These are phyloP conservation scores for Diplosphaera chodatii DNA, from an alignment of 139 green algal species.

Conservation along the genomic window DNA sequence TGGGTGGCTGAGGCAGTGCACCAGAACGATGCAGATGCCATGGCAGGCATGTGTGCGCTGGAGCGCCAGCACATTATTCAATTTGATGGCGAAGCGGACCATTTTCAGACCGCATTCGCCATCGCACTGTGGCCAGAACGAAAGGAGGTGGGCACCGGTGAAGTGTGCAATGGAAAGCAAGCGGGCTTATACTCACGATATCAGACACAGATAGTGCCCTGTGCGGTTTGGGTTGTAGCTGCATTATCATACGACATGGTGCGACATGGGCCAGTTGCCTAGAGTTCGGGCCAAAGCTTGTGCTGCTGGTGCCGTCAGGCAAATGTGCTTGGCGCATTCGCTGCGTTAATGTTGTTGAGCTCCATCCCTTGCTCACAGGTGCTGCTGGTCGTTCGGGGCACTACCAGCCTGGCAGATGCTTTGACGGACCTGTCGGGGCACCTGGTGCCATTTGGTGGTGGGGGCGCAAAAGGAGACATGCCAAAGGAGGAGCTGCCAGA, in stretches of 20 bases:
- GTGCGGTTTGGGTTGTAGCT: no score
- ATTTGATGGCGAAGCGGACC: not conserved
- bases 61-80: not conserved
- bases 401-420: not conserved
- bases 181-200: no score
- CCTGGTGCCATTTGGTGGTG: not conserved
- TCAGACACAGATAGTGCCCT: no score
- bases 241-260: no score
- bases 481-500: not conserved
- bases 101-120: not conserved
- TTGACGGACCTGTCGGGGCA: not conserved
- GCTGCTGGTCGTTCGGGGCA: not conserved
- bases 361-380: not conserved
- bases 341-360: no score
- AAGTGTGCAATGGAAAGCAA: no score
- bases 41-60: not conserved
- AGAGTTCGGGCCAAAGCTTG: no score
- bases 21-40: not conserved
- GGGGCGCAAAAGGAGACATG: no score
- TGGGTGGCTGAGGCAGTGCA: not conserved
- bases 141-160: not conserved
- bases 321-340: no score
- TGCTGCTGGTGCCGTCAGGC: no score
- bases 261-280: no score
- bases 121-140: not conserved